These are phyloP conservation scores for Forsythia viridissima DNA, from an alignment of 257 asterid genomes.

Conservation along the genomic window DNA sequence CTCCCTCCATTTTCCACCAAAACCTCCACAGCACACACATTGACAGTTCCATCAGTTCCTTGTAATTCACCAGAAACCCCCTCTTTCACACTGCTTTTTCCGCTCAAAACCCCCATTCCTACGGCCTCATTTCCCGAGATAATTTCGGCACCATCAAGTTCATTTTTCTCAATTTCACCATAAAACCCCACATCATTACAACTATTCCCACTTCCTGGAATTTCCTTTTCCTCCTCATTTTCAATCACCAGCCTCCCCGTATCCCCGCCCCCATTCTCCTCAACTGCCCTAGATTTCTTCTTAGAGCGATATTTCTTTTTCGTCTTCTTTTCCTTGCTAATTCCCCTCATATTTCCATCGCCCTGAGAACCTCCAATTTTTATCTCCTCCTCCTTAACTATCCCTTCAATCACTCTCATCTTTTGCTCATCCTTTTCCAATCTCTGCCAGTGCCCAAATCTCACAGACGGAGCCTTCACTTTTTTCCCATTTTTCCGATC, in stretches of 20 bases:
- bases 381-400: no score
- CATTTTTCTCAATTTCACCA: conserved; percentile 21
- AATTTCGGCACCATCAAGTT: conserved; percentile 7
- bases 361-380: conserved; percentile 10
- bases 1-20: conserved; percentile 18
- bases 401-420: background rate
- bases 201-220: conserved; percentile 10
- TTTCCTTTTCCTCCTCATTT: background rate
- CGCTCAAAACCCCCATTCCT: conserved; percentile 6
- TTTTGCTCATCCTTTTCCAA: conserved; percentile 2
- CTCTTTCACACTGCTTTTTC: conserved; percentile 12
- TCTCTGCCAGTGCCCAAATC: background rate
- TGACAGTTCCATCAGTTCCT: conserved; percentile 10
- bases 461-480: conserved; percentile 2
- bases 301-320: background rate
- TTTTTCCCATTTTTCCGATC: conserved; percentile 3
- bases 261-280: conserved; percentile 8
- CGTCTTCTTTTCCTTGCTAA: background rate
- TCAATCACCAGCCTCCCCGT: background rate
- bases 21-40: conserved; percentile 13
- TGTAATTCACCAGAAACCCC: conserved; percentile 2
- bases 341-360: conserved; percentile 11
- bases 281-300: conserved; percentile 20
- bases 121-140: background rate
- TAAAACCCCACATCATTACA: conserved; percentile 5